Conservation (phyloP, 2,329 filamentous ascomycete genomes). For the Blastomyces parvus region DNA sequence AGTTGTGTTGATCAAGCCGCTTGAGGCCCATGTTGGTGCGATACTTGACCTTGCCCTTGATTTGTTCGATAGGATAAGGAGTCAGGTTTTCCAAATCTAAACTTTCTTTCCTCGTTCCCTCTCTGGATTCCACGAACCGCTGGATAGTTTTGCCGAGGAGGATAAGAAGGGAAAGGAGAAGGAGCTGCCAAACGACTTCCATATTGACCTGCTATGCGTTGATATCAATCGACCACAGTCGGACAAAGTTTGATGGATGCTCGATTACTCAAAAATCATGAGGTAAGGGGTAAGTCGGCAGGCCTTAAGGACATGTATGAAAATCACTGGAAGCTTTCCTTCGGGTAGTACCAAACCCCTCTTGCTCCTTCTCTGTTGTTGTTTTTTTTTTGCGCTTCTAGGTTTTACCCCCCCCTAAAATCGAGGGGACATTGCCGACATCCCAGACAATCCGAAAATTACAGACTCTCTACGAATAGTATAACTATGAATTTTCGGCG, state of each 20-base stretch:
- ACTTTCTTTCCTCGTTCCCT: neutral
- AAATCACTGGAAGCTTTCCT: neutral
- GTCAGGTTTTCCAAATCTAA: slow-evolving; percentile 27
- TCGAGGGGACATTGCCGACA: neutral
- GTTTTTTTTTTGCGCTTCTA: neutral
- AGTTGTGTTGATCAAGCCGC: slow-evolving; percentile 38
- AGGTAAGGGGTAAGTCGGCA: neutral
- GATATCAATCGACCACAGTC: neutral
- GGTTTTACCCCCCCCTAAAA: neutral
- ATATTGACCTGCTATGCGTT: neutral
- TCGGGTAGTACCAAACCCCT: neutral
- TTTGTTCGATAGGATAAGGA: slow-evolving; percentile 32
- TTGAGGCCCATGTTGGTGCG: slow-evolving; percentile 42
- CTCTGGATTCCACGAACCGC: slow-evolving; percentile 18
- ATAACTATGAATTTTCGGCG: slow-evolving; percentile 1
- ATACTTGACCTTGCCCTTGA: slow-evolving; percentile 32
- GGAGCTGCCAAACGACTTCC: neutral
- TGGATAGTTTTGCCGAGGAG: slow-evolving; percentile 19
- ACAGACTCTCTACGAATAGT: neutral
- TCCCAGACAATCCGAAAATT: neutral
- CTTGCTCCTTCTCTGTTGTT: too few relatives aligned
- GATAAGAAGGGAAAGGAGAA: slow-evolving; percentile 14
- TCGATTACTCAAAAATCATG: neutral
- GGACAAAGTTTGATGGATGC: neutral
- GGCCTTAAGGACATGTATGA: neutral